These are phyloP conservation scores for Euphrasia arctica DNA, from an alignment of 305 asterid genomes.

Conservation along the genomic window DNA sequence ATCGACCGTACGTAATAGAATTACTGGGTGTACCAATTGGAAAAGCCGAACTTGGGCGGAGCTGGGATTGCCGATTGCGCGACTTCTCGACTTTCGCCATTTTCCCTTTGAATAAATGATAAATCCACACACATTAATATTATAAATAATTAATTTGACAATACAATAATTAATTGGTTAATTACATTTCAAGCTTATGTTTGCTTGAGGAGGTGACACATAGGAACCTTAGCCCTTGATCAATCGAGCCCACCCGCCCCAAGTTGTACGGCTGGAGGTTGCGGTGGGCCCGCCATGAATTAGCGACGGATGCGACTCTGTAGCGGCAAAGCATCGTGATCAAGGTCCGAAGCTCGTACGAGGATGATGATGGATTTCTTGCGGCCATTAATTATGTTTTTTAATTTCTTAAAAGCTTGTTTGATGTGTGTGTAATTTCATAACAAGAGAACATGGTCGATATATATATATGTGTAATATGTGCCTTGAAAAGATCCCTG, in stretches of 20 bases:
- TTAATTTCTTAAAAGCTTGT: not conserved
- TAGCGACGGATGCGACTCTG: conserved; percentile 24
- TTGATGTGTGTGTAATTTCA: conserved; percentile 10
- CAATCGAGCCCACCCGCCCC: conserved; percentile 24
- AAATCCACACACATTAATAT: conserved; percentile 10
- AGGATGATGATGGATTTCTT: conserved; percentile 43
- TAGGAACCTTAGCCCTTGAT: conserved; percentile 48
- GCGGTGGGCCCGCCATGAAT: conserved; percentile 28
- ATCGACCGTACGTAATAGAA: no score
- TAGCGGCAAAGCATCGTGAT: conserved; percentile 41
- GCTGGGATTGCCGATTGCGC: conserved; percentile 20
- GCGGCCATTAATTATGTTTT: conserved; percentile 33
- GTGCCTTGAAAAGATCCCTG: conserved; percentile 22
- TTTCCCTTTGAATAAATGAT: conserved; percentile 29
- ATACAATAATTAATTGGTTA: not conserved
- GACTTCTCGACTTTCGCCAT: conserved; percentile 25
- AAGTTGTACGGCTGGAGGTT: conserved; percentile 13
- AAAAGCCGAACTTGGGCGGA: conserved; percentile 37
- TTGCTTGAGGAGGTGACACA: conserved; percentile 24
- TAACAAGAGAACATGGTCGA: conserved; percentile 2
- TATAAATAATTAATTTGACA: not conserved
- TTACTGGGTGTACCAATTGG: conserved; percentile 40
- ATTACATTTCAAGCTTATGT: conserved; percentile 22
- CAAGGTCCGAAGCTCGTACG: conserved; percentile 42
- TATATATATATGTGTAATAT: not conserved